Percentiles rank a stretch among this genome's conserved stretches.
These are phyloP conservation scores for Marchantia polymorpha DNA, from an alignment of 225 moss, liverwort and hornwort species.

Conservation along the genomic window DNA sequence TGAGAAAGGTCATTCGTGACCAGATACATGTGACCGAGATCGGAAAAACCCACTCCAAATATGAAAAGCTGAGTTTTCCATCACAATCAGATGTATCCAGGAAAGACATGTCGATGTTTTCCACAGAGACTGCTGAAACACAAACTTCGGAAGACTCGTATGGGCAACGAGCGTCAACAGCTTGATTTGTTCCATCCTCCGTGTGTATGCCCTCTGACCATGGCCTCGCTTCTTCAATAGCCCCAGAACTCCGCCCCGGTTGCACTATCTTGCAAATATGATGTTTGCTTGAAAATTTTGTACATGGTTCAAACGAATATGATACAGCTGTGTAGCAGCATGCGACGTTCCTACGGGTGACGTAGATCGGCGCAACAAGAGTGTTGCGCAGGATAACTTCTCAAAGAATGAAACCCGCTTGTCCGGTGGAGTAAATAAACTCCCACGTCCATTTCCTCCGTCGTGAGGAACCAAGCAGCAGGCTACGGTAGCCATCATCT, in stretches of 20 bases:
- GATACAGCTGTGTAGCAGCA: constrained; percentile 2
- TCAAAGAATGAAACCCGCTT: background rate
- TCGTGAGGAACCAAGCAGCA: background rate
- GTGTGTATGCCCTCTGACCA: background rate
- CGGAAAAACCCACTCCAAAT: background rate
- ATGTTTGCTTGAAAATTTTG: background rate
- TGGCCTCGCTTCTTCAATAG: background rate
- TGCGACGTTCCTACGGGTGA: background rate
- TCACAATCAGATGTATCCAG: background rate
- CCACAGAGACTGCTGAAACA: background rate
- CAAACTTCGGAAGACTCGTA: background rate
- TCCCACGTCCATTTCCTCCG: background rate
- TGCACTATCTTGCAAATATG: background rate
- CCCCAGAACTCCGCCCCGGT: background rate
- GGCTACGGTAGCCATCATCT: background rate
- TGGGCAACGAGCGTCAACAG: background rate
- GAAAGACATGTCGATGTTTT: background rate
- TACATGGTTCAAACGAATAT: constrained; percentile 17
- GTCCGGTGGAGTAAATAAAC: background rate
- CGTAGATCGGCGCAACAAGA: too few species aligned
- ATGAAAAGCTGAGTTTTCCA: background rate
- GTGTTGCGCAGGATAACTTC: background rate
- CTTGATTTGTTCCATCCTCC: background rate
- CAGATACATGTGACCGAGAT: background rate
- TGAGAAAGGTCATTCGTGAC: background rate